These are phyloP conservation scores for Globisporangium canariense DNA, from an alignment of 352 stramenopile species.

Conservation along the genomic window DNA sequence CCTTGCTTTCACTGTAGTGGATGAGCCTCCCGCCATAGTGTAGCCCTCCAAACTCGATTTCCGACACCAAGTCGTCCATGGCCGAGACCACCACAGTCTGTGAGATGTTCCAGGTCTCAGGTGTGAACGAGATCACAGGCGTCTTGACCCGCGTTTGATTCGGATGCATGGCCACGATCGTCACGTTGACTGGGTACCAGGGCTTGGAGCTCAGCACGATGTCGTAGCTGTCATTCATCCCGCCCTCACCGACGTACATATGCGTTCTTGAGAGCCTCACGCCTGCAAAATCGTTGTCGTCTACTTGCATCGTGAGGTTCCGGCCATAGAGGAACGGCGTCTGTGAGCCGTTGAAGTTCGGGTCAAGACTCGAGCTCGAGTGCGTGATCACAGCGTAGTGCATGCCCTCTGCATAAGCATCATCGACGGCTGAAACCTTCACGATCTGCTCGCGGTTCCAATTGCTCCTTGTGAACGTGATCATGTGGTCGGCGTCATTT, in stretches of 20 bases:
- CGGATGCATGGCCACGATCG: conserved; percentile 36
- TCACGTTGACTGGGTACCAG: conserved; percentile 53
- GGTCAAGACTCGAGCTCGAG: conserved; percentile 35
- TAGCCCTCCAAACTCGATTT: conserved; percentile 59
- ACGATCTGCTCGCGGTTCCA: conserved; percentile 76
- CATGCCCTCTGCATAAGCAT: conserved; percentile 48
- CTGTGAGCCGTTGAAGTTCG: conserved; percentile 44
- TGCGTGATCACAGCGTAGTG: conserved; percentile 66
- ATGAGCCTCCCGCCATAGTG: conserved; percentile 52
- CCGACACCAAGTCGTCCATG: conserved; percentile 54
- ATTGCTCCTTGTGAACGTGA: conserved; percentile 48
- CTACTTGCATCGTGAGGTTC: conserved; percentile 60
- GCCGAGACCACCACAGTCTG: conserved; percentile 44
- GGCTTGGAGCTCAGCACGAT: conserved; percentile 53
- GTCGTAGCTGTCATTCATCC: conserved; percentile 48
- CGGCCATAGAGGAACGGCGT: conserved; percentile 63
- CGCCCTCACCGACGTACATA: conserved; percentile 59
- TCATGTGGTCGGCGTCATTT: conserved; percentile 13
- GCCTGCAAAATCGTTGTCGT: conserved; percentile 61
- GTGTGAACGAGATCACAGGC: conserved; percentile 34
- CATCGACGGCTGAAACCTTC: conserved; percentile 48
- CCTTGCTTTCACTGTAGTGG: conserved; percentile 52
- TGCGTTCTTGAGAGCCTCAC: conserved; percentile 52
- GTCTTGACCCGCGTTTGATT: conserved; percentile 38
- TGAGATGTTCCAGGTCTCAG: conserved; percentile 43